phyloP scores from a whole-genome alignment of 345 rosid species.

The Pistacia atlantica region DNA sequence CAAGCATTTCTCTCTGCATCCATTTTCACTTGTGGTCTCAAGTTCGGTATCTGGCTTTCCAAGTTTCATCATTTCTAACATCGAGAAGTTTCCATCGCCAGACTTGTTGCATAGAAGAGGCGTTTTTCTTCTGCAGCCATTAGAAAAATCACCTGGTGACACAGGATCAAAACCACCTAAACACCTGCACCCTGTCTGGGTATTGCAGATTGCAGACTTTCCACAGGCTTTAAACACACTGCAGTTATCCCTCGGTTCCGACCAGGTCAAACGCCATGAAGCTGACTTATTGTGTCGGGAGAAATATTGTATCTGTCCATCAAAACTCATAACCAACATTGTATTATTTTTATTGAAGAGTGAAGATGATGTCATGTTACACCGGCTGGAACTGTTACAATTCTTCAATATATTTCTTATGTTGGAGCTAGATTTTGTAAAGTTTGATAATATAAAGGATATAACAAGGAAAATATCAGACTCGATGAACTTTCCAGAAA shows the following conservation, averaged over 20 bases:
- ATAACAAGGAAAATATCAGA: conserved; percentile 39
- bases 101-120: background rate
- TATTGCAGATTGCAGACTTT: conserved; percentile 49
- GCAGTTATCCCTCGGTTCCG: conserved; percentile 48
- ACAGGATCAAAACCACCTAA: conserved; percentile 48
- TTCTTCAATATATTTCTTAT: no score
- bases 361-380: background rate
- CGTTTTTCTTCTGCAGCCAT: conserved; percentile 41
- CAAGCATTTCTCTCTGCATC: conserved; percentile 56
- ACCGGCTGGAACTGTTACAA: background rate
- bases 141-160: conserved; percentile 32
- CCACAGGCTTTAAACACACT: conserved; percentile 50
- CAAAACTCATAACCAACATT: conserved; percentile 36
- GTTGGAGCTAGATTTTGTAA: conserved; percentile 3
- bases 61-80: conserved; percentile 51
- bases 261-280: conserved; percentile 39
- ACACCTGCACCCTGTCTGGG: conserved; percentile 47
- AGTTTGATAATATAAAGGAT: conserved; percentile 47
- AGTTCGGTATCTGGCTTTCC: conserved; percentile 50
- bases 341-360: conserved; percentile 8
- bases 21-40: conserved; percentile 33
- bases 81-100: conserved; percentile 30
- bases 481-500: conserved; percentile 35
- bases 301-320: conserved; percentile 42
- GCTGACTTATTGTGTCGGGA: conserved; percentile 27